These are phyloP conservation scores for Zasmidium citrigriseum DNA, from an alignment of 2,329 filamentous ascomycete genomes.

Conservation along the genomic window DNA sequence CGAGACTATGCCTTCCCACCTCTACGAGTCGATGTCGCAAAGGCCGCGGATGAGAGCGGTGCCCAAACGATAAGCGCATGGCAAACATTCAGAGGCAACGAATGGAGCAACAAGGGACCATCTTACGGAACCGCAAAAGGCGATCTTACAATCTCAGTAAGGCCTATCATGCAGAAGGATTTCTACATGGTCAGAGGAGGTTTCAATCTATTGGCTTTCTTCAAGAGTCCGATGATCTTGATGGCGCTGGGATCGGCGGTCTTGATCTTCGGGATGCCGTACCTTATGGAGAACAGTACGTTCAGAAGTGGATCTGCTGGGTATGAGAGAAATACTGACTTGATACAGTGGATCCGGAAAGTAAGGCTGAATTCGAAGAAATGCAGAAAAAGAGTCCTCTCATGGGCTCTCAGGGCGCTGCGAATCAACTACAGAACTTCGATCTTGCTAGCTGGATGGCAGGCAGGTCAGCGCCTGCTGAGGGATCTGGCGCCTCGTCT, in stretches of 20 bases:
- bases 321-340: conserved; percentile 15
- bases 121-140: conserved; percentile 47
- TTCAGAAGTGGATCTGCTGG: conserved; percentile 23
- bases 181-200: conserved; percentile 75
- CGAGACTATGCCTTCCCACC: conserved; percentile 74
- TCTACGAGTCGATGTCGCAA: conserved; percentile 72
- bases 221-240: conserved; percentile 97
- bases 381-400: conserved; percentile 77
- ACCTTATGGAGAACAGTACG: conserved; percentile 93
- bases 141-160: conserved; percentile 60
- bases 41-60: conserved; percentile 38
- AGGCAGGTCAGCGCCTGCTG: conserved; percentile 50
- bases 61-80: conserved; percentile 62
- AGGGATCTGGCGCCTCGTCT: conserved; percentile 11
- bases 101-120: conserved; percentile 85
- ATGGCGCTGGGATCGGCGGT: conserved; percentile 81
- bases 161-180: conserved; percentile 63
- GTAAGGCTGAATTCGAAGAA: conserved; percentile 87
- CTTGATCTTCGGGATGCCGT: conserved; percentile 89
- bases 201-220: conserved; percentile 68
- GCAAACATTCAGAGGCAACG: conserved; percentile 86
- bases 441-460: conserved; percentile 71
- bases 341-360: conserved; percentile 86
- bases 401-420: conserved; percentile 41
- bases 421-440: conserved; percentile 61